Conservation (phyloP, 148 eudicot genomes). For the Rhododendron vialii region DNA sequence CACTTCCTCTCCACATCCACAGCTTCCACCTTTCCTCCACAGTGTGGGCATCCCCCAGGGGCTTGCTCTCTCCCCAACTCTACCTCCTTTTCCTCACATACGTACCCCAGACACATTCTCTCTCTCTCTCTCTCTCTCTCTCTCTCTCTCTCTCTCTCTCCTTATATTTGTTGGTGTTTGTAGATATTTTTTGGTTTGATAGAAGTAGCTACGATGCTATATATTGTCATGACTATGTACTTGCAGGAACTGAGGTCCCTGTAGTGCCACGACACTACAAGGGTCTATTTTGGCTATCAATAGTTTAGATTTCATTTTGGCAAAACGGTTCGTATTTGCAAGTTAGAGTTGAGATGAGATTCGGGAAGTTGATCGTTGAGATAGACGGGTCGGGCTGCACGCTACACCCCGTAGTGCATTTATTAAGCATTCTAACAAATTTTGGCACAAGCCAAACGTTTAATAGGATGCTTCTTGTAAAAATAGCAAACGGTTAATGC, state of each 20-base stretch:
- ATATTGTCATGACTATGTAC: too few relatives aligned
- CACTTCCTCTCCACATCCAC: background rate
- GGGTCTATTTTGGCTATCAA: too few relatives aligned
- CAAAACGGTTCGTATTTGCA: too few relatives aligned
- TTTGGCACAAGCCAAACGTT: background rate
- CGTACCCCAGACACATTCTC: background rate
- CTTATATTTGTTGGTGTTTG: background rate
- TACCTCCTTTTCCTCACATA: background rate
- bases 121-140: constrained; percentile 7
- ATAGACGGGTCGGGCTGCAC: background rate
- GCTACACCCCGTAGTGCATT: background rate
- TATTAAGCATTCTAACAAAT: background rate
- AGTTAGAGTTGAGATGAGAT: too few relatives aligned
- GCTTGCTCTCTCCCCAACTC: constrained; percentile 5
- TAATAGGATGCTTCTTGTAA: background rate
- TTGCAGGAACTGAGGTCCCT: too few relatives aligned
- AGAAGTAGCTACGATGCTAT: background rate
- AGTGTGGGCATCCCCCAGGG: background rate
- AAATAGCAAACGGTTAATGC: background rate
- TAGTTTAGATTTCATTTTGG: too few relatives aligned
- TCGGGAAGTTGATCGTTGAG: too few relatives aligned
- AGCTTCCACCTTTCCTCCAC: constrained; percentile 5
- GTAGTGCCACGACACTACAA: too few relatives aligned
- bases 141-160: constrained; percentile 4
- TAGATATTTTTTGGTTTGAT: background rate